These are phyloP conservation scores for Daldinia eschscholtzii DNA, from an alignment of 2,329 filamentous ascomycete genomes.

Conservation along the genomic window DNA sequence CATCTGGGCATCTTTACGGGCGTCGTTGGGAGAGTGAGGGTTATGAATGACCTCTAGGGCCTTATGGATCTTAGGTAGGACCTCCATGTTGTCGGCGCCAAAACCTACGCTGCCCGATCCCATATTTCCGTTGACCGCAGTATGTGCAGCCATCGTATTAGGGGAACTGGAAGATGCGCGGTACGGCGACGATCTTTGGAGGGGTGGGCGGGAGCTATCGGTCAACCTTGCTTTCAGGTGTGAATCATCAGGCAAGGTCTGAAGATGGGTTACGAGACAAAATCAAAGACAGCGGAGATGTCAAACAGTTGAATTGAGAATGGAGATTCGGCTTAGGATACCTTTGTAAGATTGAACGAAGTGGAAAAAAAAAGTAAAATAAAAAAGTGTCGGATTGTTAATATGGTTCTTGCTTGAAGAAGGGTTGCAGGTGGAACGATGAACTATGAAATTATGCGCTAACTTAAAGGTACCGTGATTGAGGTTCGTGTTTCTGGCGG, in stretches of 20 bases:
- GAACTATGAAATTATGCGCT: slow-evolving; percentile 20
- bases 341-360: background rate
- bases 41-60: slow-evolving; percentile 91
- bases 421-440: slow-evolving; percentile 17
- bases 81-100: slow-evolving; percentile 57
- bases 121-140: slow-evolving; percentile 48
- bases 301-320: background rate
- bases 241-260: slow-evolving; percentile 46
- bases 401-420: slow-evolving; percentile 4
- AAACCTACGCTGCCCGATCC: slow-evolving; percentile 53
- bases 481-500: slow-evolving; percentile 28
- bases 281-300: background rate
- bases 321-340: background rate
- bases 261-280: slow-evolving; percentile 3
- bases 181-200: slow-evolving; percentile 47
- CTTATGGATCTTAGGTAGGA: slow-evolving; percentile 78
- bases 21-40: slow-evolving; percentile 81
- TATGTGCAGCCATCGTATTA: slow-evolving; percentile 47
- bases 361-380: background rate
- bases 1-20: slow-evolving; percentile 83
- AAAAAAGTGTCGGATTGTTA: background rate
- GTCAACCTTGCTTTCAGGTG: slow-evolving; percentile 44
- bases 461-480: slow-evolving; percentile 24
- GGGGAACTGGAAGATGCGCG: slow-evolving; percentile 25
- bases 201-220: slow-evolving; percentile 47